Evolutionary conservation across 768 basidiomycete species (phyloP).

Genomic region (Cystofilobasidium bisporidii): DNA sequence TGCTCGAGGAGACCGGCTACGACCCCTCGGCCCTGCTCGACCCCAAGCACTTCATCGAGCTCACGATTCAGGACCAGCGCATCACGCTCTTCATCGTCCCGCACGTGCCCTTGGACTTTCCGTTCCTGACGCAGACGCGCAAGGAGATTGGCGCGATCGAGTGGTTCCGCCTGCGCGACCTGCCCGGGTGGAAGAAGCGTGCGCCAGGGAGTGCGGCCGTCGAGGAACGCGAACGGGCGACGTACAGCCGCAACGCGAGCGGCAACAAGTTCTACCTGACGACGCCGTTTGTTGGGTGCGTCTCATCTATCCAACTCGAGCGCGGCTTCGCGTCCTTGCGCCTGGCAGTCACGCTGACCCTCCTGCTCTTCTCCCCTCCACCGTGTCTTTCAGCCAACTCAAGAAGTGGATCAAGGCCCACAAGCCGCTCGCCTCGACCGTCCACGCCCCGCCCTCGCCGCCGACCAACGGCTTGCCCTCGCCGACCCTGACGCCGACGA

Average conservation of each 20-base stretch:
- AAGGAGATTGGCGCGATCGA: conserved; percentile 99
- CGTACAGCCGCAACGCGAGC: conserved; percentile 30
- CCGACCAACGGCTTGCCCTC: conserved; percentile 16
- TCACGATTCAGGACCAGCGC: conserved; percentile 66
- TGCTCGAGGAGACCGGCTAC: conserved; percentile 93
- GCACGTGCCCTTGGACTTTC: conserved; percentile 74
- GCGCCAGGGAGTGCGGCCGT: conserved; percentile 26
- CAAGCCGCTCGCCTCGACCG: conserved; percentile 6
- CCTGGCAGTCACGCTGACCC: not conserved
- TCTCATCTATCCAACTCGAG: no score
- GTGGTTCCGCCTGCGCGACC: conserved; percentile 81
- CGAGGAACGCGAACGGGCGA: not conserved
- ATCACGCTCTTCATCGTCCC: conserved; percentile 85
- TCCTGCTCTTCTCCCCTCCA: not conserved
- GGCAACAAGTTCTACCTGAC: conserved; percentile 81
- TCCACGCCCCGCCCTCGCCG: not conserved
- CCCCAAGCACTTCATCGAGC: conserved; percentile 62
- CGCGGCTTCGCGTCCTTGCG: not conserved
- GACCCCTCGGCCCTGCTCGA: conserved; percentile 48
- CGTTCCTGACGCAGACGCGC: conserved; percentile 84
- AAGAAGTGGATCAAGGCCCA: conserved; percentile 22
- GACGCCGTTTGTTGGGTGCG: conserved; percentile 69
- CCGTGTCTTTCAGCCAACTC: conserved; percentile 7
- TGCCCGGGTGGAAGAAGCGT: conserved; percentile 77
- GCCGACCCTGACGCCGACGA: not conserved